Conservation (phyloP, 2,329 filamentous ascomycete species). For the Juglanconis oblonga region DNA sequence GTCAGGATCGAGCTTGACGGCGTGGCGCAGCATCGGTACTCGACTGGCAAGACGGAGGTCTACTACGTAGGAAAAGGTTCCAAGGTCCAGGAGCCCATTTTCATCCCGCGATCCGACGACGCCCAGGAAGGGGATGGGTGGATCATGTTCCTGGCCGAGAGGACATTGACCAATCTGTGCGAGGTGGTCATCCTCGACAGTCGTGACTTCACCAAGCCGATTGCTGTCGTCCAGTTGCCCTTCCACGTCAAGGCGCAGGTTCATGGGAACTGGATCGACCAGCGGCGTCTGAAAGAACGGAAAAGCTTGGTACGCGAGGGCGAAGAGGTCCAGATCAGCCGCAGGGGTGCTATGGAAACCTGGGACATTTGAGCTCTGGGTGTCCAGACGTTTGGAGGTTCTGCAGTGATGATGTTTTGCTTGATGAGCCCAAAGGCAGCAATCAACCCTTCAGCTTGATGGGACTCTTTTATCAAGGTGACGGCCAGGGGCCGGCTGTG, state of each 20-base stretch:
- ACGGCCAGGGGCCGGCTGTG: too few relatives aligned
- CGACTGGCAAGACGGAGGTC: constrained; percentile 23
- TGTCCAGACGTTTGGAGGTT: too few relatives aligned
- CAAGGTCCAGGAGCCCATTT: constrained; percentile 41
- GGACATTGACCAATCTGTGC: constrained; percentile 26
- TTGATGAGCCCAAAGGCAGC: background rate
- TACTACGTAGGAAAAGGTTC: constrained; percentile 27
- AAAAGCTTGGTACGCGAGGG: constrained; percentile 6
- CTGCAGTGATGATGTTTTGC: too few relatives aligned
- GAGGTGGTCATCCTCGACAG: constrained; percentile 41
- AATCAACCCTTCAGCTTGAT: too few relatives aligned
- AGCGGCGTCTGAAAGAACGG: constrained; percentile 7
- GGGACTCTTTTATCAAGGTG: too few relatives aligned
- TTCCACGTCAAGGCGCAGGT: constrained; percentile 28
- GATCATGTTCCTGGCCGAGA: constrained; percentile 30
- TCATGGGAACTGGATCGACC: constrained; percentile 32
- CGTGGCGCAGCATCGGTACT: constrained; percentile 12
- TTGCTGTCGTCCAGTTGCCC: constrained; percentile 39
- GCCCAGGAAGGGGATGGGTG: constrained; percentile 38
- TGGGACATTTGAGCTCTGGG: background rate
- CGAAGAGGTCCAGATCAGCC: constrained; percentile 4
- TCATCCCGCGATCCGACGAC: constrained; percentile 33
- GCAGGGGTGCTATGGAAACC: constrained; percentile 4
- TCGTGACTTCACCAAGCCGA: constrained; percentile 32
- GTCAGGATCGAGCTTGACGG: constrained; percentile 13